Base-by-base conservation (phyloP, 345 rosid genomes). In the Sonneratia alba region DNA sequence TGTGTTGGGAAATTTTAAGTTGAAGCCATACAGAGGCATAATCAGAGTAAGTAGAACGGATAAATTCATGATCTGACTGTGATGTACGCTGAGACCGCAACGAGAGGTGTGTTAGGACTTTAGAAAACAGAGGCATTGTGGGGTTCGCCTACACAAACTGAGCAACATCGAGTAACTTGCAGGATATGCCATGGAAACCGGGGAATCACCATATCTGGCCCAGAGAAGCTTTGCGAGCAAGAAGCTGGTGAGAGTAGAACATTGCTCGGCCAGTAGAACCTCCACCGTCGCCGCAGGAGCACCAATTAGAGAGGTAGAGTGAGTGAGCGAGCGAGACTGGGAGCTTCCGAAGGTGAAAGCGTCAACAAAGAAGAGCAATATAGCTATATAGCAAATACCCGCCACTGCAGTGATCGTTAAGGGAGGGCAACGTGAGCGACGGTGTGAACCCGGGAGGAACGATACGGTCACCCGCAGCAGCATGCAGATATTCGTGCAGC, bases 171-270 rank as follows among this genome's bases (percentile, higher is more conserved):
- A 63, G 70, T 11, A 27, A 45, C 61, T 42, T 9, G 55, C 13
- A 1, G 21, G 0, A 13, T 38, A 51, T 49, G 70, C n/a, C 40
- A 36, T 36, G 55, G 49, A 37, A 27, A 62, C 11, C 62, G 13
- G 3, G 37, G 3, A 61, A 36, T 81, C 79, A 93, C 98, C 98
- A 91, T 74, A 94, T 91, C 84, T 94, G 96, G 43, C 98, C 96
- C 14, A 94, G 85, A n/a, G 97, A 91, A 63, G 93, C 95, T 80
- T 94, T 94, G n/a, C 96, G 89, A 80, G 97, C 98, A 43, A 94
- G 88, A 40, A 94, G 95, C 79, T 94, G 93, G 76, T 90, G 94
- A 11, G 98, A 91, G 85, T 86, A 94, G 80, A 94, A 94, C 98
- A 94, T 94, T 59, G 64, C 61, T 65, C 47, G n/a, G 42, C 32